Evolutionary conservation across 495 filamentous ascomycete species (phyloP).

Genomic region (Penicillium canariense): DNA sequence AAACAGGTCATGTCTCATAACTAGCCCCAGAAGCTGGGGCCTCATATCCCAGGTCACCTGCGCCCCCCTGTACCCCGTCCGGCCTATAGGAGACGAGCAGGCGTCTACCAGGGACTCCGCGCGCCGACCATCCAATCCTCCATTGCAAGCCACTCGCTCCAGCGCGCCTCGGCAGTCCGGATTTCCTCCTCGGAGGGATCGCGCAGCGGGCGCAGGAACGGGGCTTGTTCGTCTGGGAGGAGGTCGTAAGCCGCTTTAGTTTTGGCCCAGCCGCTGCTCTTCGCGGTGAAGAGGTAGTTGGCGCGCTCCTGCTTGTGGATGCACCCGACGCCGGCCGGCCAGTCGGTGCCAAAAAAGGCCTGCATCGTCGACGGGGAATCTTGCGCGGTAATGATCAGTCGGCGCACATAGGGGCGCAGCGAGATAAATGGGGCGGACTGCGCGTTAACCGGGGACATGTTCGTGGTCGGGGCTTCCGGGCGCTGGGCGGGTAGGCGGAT

Average conservation of each 20-base stretch:
- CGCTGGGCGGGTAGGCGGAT: conserved; percentile 54
- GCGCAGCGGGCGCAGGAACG: conserved; percentile 77
- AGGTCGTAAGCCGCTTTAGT: conserved; percentile 90
- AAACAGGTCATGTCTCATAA: conserved; percentile 29
- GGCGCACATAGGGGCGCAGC: conserved; percentile 83
- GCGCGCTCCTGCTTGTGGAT: conserved; percentile 82
- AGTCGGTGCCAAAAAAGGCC: conserved; percentile 88
- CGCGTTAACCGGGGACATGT: no score
- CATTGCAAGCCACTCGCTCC: conserved; percentile 90
- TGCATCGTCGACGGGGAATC: conserved; percentile 75
- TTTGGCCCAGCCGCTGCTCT: conserved; percentile 81
- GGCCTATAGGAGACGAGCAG: no score
- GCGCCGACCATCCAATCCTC: conserved; percentile 93
- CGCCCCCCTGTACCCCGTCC: background rate
- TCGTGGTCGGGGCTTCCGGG: background rate
- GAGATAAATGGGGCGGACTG: conserved; percentile 50
- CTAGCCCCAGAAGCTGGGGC: background rate
- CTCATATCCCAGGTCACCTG: background rate
- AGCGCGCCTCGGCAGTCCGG: conserved; percentile 70
- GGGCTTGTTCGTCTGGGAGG: conserved; percentile 71
- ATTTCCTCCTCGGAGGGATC: conserved; percentile 76
- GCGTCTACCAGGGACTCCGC: conserved; percentile 51
- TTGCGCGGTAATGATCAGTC: conserved; percentile 83
- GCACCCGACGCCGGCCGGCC: conserved; percentile 70
- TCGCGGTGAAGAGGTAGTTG: conserved; percentile 95